These are phyloP conservation scores for Fusarium sp. DNA, from an alignment of 2,329 filamentous ascomycete genomes.

Conservation along the genomic window DNA sequence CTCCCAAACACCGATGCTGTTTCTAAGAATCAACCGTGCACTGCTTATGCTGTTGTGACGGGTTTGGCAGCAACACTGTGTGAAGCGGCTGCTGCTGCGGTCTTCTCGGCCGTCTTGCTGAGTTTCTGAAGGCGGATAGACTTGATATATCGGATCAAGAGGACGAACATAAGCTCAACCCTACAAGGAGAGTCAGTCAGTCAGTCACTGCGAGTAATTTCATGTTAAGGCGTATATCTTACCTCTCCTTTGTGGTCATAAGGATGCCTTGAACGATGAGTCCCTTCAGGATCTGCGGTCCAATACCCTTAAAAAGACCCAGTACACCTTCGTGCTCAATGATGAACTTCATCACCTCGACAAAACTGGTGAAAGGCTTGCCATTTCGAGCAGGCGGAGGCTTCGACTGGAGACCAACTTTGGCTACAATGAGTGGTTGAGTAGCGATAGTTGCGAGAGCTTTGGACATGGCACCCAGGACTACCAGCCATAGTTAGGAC, in stretches of 20 bases:
- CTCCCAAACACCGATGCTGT: slow-evolving; percentile 32
- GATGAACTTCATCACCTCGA: slow-evolving; percentile 96
- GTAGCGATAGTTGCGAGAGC: slow-evolving; percentile 90
- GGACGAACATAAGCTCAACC: slow-evolving; percentile 88
- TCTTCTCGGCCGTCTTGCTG: slow-evolving; percentile 72
- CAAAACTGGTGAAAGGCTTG: slow-evolving; percentile 92
- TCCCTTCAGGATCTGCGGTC: slow-evolving; percentile 92
- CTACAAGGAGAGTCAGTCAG: slow-evolving; percentile 55
- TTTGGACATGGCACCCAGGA: slow-evolving; percentile 94
- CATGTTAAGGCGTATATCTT: slow-evolving; percentile 46
- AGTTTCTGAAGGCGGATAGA: slow-evolving; percentile 77
- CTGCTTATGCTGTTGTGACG: slow-evolving; percentile 35
- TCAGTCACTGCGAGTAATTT: slow-evolving; percentile 26
- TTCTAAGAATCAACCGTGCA: slow-evolving; percentile 13
- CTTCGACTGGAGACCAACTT: slow-evolving; percentile 94
- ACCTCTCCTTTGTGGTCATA: slow-evolving; percentile 99
- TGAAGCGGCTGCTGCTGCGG: slow-evolving; percentile 60
- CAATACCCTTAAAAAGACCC: slow-evolving; percentile 97
- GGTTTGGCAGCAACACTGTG: slow-evolving; percentile 60
- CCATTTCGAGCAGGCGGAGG: slow-evolving; percentile 86
- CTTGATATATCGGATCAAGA: slow-evolving; percentile 85
- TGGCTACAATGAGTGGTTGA: slow-evolving; percentile 96
- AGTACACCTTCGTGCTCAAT: slow-evolving; percentile 84
- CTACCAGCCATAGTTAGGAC: slow-evolving; percentile 58
- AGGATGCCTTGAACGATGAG: slow-evolving; percentile 93